These are phyloP conservation scores for Cladophialophora carrionii DNA, from an alignment of 2,329 filamentous ascomycete species.

Conservation along the genomic window DNA sequence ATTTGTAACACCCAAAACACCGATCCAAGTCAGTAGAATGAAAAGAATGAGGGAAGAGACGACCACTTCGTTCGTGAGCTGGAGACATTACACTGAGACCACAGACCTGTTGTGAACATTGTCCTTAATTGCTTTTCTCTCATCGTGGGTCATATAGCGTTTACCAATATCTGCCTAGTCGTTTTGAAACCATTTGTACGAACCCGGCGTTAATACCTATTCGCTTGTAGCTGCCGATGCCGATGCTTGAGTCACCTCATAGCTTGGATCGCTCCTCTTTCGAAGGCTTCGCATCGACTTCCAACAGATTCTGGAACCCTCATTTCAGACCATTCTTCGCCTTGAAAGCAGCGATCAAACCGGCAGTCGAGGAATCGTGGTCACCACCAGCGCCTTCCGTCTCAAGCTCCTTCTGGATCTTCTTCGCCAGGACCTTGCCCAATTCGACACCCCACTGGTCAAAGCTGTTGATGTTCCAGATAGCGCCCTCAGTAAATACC, in stretches of 20 bases:
- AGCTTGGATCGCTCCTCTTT: neutral
- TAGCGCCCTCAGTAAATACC: constrained; percentile 93
- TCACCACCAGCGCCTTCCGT: constrained; percentile 66
- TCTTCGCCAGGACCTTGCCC: constrained; percentile 94
- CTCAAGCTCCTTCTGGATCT: constrained; percentile 84
- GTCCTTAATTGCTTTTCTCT: constrained; percentile 16
- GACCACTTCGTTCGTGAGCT: no score
- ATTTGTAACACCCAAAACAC: neutral
- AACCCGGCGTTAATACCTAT: neutral
- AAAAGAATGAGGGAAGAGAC: neutral
- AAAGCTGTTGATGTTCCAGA: constrained; percentile 99
- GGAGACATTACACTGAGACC: neutral
- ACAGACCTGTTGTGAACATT: constrained; percentile 1
- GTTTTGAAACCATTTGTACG: neutral
- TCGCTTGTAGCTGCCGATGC: neutral
- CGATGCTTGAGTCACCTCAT: neutral
- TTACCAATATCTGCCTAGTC: neutral
- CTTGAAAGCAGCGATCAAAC: constrained; percentile 92
- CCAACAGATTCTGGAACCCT: neutral
- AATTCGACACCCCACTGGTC: constrained; percentile 99
- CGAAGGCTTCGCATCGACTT: neutral
- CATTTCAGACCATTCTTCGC: constrained; percentile 59
- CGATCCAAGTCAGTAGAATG: neutral
- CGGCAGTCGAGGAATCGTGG: constrained; percentile 86
- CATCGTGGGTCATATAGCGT: constrained; percentile 3